phyloP scores from a whole-genome alignment of 2,329 filamentous ascomycete species.

The Cercospora citrullina region DNA sequence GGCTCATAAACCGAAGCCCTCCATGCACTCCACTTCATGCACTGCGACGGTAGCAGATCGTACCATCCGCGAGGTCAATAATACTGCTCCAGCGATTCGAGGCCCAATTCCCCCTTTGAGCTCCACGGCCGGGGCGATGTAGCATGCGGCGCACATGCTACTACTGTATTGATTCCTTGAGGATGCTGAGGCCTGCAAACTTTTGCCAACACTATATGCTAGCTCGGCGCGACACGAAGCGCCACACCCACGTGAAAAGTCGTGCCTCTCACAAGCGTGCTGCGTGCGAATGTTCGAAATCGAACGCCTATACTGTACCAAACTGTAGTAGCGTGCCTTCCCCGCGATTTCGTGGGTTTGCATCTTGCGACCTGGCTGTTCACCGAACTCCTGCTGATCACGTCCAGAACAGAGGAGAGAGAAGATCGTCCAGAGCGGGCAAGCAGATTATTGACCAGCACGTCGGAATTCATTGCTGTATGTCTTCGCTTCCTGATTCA shows the following conservation, averaged over 20 bases:
- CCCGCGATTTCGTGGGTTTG: neutral
- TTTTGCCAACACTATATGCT: constrained; percentile 4
- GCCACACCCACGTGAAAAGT: neutral
- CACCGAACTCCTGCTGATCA: neutral
- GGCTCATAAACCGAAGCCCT: constrained; percentile 16
- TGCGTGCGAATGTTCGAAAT: neutral
- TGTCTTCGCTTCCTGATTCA: neutral
- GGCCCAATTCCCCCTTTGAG: constrained; percentile 14
- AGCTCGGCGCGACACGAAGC: neutral
- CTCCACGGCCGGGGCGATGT: constrained; percentile 11
- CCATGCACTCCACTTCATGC: constrained; percentile 18
- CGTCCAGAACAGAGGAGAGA: neutral
- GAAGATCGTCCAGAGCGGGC: neutral
- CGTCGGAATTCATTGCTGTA: neutral
- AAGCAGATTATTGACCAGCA: constrained; percentile 5
- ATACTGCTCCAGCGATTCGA: constrained; percentile 5
- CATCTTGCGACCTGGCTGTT: neutral
- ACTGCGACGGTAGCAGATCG: constrained; percentile 20
- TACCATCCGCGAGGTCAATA: constrained; percentile 9
- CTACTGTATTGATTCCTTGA: constrained; percentile 7
- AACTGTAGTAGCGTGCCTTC: neutral
- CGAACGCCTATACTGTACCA: neutral
- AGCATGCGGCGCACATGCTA: constrained; percentile 10
- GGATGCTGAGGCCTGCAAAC: constrained; percentile 10
- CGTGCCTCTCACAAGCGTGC: constrained; percentile 6